phyloP scores from a whole-genome alignment of 495 filamentous ascomycete genomes.

The Daldinia caldariorum region DNA sequence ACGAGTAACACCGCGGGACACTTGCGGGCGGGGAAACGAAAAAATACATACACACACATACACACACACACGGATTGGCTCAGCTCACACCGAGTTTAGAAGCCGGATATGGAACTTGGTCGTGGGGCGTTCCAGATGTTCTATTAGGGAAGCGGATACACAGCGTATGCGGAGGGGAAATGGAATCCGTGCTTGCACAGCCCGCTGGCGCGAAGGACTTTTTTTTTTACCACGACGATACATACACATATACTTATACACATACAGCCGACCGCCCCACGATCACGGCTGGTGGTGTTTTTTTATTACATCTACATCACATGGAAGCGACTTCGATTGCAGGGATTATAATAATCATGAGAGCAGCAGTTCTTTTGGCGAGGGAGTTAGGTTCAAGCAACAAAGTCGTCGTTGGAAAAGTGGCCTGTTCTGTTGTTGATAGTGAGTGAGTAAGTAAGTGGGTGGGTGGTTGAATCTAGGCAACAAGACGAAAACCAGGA shows the following conservation, averaged over 20 bases:
- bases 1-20: constrained; percentile 1
- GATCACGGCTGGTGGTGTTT: neutral
- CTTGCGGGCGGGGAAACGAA: neutral
- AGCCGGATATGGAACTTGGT: neutral
- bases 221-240: neutral
- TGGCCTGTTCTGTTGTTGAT: neutral
- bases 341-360: constrained; percentile 1
- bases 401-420: neutral
- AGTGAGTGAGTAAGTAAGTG: too few relatives aligned
- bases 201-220: neutral
- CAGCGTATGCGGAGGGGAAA: neutral
- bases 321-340: constrained; percentile 7
- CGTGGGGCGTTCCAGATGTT: constrained; percentile 5
- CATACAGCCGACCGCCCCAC: neutral
- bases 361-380: too few relatives aligned
- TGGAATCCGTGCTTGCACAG: neutral
- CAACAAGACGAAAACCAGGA: constrained; percentile 9
- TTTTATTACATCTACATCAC: neutral
- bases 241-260: neutral
- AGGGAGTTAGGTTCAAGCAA: neutral
- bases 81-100: constrained; percentile 18
- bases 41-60: neutral
- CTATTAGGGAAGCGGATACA: neutral
- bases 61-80: neutral
- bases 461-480: neutral